Evolutionary conservation across 2,329 filamentous ascomycete genomes (phyloP), one percentile per base, ranked within the genome.

Genomic region (Fusarium humuli): DNA sequence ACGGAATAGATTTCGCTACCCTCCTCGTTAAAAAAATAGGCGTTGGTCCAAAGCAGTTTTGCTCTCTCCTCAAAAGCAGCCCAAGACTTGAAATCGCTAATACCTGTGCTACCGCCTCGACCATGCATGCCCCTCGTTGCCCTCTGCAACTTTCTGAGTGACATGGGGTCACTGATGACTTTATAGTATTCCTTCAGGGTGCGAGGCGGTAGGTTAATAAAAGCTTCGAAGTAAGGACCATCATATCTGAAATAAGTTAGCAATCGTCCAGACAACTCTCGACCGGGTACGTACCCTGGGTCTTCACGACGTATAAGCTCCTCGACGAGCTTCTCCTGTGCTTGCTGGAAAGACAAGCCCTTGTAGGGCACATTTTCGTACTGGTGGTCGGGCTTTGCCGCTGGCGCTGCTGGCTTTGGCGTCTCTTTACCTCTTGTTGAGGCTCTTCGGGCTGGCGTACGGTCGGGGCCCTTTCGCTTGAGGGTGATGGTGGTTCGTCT

Each of bases 1-100:
- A 96, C 84, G 23, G 88, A 84, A 69, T 90, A 93, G 54, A 97
- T 94, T 18, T 94, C 91, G 75, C 94, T 97, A 6, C 91, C 92
- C 76, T 97, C 94, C 79, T 97, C 93, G 72, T 98, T 98, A 83
- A 95, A 98, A 63, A 91, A 91, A 75, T 90, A 92, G 0, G 94
- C 94, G 79, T 98, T 98, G 50, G 86, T 87, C 94, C 94, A 98
- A 45, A 98, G 90, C 55, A 93, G 86, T 74, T 90, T 92, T 14
- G 93, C 86, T 75, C 92, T 92, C 57, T 94, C 90, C 77, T 94
- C 93, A 71, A 97, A 93, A 1, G 90, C 86, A 60, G 90, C 86
- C 94, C 94, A 98, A 53, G 84, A 92, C 78, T 93, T 94, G 80
- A 94, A 93, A 49, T 94, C 90, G 50, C 84, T 89, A 7, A 85